These are phyloP conservation scores for Penicillium hesseltinei DNA, from an alignment of 2,329 filamentous ascomycete species.

Conservation along the genomic window DNA sequence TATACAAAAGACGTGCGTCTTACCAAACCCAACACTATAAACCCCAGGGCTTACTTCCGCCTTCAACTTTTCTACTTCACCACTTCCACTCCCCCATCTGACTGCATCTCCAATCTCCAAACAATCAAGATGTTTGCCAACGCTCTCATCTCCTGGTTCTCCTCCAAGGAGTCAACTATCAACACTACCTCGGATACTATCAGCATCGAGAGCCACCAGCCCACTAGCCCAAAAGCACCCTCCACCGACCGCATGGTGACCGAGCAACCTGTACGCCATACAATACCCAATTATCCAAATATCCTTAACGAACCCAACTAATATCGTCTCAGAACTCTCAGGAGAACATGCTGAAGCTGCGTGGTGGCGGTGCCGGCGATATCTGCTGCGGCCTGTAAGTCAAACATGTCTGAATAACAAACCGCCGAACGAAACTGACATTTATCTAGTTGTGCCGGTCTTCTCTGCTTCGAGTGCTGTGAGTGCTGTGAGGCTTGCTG, in stretches of 20 bases:
- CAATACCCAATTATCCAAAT: neutral
- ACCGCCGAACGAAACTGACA: neutral
- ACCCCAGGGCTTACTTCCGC: neutral
- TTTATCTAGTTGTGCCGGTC: slow-evolving; percentile 27
- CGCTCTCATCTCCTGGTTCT: slow-evolving; percentile 27
- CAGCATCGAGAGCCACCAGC: slow-evolving; percentile 27
- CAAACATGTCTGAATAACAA: neutral
- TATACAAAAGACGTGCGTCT: neutral
- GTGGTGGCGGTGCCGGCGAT: slow-evolving; percentile 32
- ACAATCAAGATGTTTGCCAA: slow-evolving; percentile 20
- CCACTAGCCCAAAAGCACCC: slow-evolving; percentile 26
- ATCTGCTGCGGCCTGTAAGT: slow-evolving; percentile 36
- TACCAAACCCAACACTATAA: neutral
- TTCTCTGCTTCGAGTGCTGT: slow-evolving; percentile 33
- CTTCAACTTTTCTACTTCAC: neutral
- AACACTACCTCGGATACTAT: slow-evolving; percentile 22
- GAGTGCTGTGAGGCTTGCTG: slow-evolving; percentile 35
- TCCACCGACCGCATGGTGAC: slow-evolving; percentile 18
- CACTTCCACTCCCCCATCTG: neutral
- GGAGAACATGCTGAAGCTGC: slow-evolving; percentile 28
- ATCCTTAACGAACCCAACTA: neutral
- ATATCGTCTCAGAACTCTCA: slow-evolving; percentile 14
- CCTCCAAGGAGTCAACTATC: slow-evolving; percentile 20
- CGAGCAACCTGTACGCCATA: slow-evolving; percentile 27
- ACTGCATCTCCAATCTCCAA: neutral